A percentile compares a stretch with the other conserved stretches of the same genome.
These are phyloP conservation scores for Dioscorea cayenensis DNA, from an alignment of 116 monocot species.

Conservation along the genomic window DNA sequence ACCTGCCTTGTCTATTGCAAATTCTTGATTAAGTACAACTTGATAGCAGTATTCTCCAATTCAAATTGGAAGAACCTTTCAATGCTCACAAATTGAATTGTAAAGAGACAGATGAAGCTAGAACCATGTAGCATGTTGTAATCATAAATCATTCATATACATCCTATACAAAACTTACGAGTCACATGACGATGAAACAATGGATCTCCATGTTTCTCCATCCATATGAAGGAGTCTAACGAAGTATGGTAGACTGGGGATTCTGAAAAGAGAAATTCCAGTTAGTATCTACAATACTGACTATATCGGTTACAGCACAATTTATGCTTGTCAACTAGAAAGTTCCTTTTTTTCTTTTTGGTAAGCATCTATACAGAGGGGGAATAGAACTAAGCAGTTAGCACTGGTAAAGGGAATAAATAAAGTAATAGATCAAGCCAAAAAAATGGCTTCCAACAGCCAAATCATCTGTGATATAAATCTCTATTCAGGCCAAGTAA, in stretches of 20 bases:
- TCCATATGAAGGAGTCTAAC: constrained; percentile 71
- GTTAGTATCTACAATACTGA: background rate
- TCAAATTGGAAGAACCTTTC: background rate
- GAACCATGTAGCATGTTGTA: background rate
- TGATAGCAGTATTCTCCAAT: background rate
- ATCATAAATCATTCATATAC: background rate
- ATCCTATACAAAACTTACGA: constrained; percentile 31
- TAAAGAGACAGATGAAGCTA: background rate
- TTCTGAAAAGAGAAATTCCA: constrained; percentile 22
- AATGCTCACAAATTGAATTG: background rate
- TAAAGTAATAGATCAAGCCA: background rate
- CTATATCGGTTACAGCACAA: background rate
- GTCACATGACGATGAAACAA: constrained; percentile 77
- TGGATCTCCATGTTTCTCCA: constrained; percentile 83
- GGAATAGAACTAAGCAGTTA: background rate
- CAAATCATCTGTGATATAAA: no score
- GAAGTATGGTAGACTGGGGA: constrained; percentile 75
- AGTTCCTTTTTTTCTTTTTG: no score
- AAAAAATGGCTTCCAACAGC: background rate
- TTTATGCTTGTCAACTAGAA: no score
- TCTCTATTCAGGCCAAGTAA: background rate
- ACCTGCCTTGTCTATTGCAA: background rate
- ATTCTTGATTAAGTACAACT: background rate
- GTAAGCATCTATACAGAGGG: no score
- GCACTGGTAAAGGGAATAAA: background rate